Evolutionary conservation across 345 rosid genomes (phyloP), one percentile per base, ranked within the genome.

Genomic region (Hevea brasiliensis): DNA sequence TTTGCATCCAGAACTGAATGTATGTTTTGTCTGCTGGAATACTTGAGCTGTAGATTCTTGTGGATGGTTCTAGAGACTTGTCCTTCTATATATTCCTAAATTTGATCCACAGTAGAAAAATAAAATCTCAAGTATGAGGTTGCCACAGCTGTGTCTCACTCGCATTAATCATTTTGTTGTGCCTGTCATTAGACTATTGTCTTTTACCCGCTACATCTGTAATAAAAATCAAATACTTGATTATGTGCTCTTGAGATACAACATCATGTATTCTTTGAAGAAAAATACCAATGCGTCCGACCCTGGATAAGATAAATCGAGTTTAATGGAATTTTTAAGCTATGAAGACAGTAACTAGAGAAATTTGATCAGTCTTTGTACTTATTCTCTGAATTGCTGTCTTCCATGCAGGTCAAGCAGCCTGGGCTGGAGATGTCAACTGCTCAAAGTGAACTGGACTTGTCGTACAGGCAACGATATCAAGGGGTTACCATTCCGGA

Each of bases 381-480:
- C 65, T 18, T 54, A 64, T 50, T 24, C 12, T 27, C 61, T 48
- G 68, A 74, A 55, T 54, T 69, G 54, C 79, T 67, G 24, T 65
- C 67, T 76, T 73, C 13, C 35, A 20, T 53, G 81, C 93, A 95
- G 99, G 98, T 95, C 74, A 95, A 95, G 90, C 88, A 91, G 79
- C 99, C 99, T 20, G 99, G 99, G 56, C 77, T 95, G 74, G 99
- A 92, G 79, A 95, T 95, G 99, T 83, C 87, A 65, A 89, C 97
- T 0, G 94, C 81, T 72, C 99, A 95, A 82, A 92, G 99, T 78
- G 99, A 95, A 84, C 90, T 95, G 47, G 99, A 95, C 84, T 83
- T 95, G 80, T 95, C 99, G 26, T 95, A 95, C 59, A 63, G 87
- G 77, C 98, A 95, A 70, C 99, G 98, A 8, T 95, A 95, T 78